Evolutionary conservation across 441 rosid species (phyloP), one percentile per base, ranked within the genome.

Genomic region (Erodium moschatum): DNA sequence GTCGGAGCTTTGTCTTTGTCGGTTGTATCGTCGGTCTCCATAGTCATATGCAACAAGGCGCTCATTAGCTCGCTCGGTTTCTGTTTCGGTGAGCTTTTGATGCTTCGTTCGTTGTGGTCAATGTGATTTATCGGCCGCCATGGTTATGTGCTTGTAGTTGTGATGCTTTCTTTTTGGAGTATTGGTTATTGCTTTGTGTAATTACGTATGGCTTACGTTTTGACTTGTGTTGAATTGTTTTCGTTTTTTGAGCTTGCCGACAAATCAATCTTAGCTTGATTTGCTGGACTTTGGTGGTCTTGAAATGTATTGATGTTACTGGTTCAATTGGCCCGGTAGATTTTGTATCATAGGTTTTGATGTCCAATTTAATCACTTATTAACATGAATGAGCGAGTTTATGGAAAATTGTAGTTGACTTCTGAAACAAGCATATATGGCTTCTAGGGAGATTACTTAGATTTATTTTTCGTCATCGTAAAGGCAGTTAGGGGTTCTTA

Each of bases 1-100:
- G 75, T 89, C 31, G 96, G 98, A 67, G 96, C 98, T 70, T 82
- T 93, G 87, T 75, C 87, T 83, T 79, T 93, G 54, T 93, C 98
- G 48, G 98, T 93, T 21, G 93, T 89, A 0, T 93, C 98, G 15
- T 93, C 98, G 5, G 98, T 93, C 10, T 93, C 98, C 40, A 93
- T 93, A 73, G 98, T 93, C 72, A 89, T 93, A 60, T 93, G 98
- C 86, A 93, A 93, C 84, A 93, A 93, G 84, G 98, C 97, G 50
- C 97, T 93, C 70, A 93, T 93, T 70, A 88, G 89, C 86, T 83
- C 97, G 5, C 97, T 93, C 19, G 92, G 89, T 52, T 93, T 93
- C 84, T 87, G 91, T 69, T 93, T 93, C 64, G 98, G 98, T 93
- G 13, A 69, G 79, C 29, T 65, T 64, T 63, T 58, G 19, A 31